Base-by-base conservation (phyloP, 352 stramenopile genomes). In the Globisporangium middletonii region DNA sequence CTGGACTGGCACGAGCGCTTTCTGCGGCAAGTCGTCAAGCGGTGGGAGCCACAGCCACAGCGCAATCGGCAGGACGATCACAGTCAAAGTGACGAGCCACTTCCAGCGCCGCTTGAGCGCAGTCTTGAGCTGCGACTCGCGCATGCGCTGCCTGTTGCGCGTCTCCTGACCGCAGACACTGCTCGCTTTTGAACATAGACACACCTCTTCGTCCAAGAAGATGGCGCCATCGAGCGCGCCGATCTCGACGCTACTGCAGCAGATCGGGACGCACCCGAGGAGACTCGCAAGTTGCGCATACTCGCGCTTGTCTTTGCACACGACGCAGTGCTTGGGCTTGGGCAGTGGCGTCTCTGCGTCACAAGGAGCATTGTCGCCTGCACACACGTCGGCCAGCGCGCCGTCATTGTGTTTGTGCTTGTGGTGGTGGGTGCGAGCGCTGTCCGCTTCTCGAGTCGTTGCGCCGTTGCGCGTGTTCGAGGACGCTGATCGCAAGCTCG, bases 201-300 rank as follows among this genome's bases (percentile, higher is more conserved):
- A 64, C 13, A 16, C 19, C 11, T 61, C 27, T 53, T 55, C 38
- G 18, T 28, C n/a, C 2, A 23, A 30, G 26, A 19, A 4, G 15
- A 23, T 13, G 13, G 43, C 27, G 35, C 8, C 41, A 2, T 23
- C 42, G 13, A 44, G 55, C 26, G 43, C 18, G 26, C 53, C 27
- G 18, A 30, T 27, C 28, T 51, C 56, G 30, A 23, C 13, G 4
- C 49, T 18, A 28, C 27, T 11, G 28, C 23, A 6, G 23, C 41
- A 56, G 5, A 62, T 19, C 49, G 50, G 28, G 12, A 50, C 56
- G 16, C 56, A 62, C 41, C 56, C 56, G 4, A 62, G 49, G 13
- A 62, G 16, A 1, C 49, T 35, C 19, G 28, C 28, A 23, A 57
- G 18, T 2, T 38, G 56, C 41, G 27, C 56, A 26, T 50, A 54